phyloP scores from a whole-genome alignment of 169 alveolate genomes.

The Plasmodium vivax region DNA sequence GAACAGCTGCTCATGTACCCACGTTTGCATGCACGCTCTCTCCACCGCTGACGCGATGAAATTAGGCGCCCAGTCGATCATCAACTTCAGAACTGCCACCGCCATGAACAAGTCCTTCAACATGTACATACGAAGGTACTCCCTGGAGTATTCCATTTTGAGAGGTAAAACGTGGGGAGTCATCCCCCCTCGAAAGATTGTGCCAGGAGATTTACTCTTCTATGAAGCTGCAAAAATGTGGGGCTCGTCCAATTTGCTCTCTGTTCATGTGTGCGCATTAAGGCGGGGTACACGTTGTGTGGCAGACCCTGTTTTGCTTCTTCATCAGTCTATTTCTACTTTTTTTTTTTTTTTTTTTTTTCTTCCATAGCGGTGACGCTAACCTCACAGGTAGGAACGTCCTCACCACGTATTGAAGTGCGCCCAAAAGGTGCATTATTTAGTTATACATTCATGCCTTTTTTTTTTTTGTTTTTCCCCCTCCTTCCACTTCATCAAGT shows the following conservation, averaged over 20 bases:
- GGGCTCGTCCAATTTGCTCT: background rate
- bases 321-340: background rate
- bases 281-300: background rate
- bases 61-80: slow-evolving; percentile 58
- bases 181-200: background rate
- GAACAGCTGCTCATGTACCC: background rate
- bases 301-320: background rate
- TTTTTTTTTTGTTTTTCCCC: background rate
- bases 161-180: slow-evolving; percentile 32
- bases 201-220: background rate
- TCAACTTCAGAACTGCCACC: slow-evolving; percentile 67
- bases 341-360: background rate
- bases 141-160: slow-evolving; percentile 64
- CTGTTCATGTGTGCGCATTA: background rate
- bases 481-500: slow-evolving; percentile 7
- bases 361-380: slow-evolving; percentile 33
- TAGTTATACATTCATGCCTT: background rate
- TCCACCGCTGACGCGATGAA: background rate
- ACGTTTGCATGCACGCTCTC: background rate
- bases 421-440: background rate
- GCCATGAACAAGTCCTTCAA: slow-evolving; percentile 65
- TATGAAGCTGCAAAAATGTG: background rate
- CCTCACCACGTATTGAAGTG: background rate
- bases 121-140: slow-evolving; percentile 44
- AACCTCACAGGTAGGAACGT: slow-evolving; percentile 44